Evolutionary conservation across 805 yeast genomes (phyloP).

Genomic region (Ogataea angusta): DNA sequence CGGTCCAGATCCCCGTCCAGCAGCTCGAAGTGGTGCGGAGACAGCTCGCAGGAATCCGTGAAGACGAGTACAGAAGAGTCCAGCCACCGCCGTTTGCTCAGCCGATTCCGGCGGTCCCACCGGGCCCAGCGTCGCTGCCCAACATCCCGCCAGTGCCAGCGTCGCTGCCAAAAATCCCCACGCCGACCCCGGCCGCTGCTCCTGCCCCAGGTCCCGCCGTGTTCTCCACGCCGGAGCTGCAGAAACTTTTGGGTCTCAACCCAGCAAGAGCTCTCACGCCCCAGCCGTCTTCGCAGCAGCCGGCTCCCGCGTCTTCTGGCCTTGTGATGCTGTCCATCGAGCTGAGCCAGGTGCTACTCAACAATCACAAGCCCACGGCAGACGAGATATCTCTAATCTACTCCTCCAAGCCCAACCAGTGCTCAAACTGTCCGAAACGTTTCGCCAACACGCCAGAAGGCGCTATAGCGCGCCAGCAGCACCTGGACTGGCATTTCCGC

Average conservation of each 20-base stretch:
- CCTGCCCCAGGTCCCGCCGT: conserved; percentile 22
- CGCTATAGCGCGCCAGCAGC: conserved; percentile 51
- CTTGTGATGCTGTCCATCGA: conserved; percentile 23
- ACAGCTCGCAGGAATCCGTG: conserved; percentile 32
- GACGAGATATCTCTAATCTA: conserved; percentile 42
- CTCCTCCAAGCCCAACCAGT: conserved; percentile 68
- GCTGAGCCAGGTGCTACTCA: conserved; percentile 37
- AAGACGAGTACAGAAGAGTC: conserved; percentile 32
- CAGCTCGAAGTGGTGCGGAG: conserved; percentile 32
- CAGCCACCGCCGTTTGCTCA: conserved; percentile 20
- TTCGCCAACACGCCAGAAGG: conserved; percentile 63
- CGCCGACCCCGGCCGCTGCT: conserved; percentile 1
- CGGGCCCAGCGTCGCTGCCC: conserved; percentile 11
- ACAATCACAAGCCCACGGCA: conserved; percentile 34
- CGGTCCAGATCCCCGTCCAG: conserved; percentile 26
- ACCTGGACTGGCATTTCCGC: conserved; percentile 95
- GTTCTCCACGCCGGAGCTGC: conserved; percentile 35
- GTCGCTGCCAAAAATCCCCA: background rate
- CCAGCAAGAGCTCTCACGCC: conserved; percentile 19
- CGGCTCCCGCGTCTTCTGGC: conserved; percentile 12
- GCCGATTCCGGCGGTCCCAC: conserved; percentile 22
- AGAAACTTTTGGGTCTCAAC: conserved; percentile 18
- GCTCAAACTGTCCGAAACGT: conserved; percentile 87
- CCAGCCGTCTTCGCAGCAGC: conserved; percentile 17
- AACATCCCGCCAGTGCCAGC: conserved; percentile 1